A percentile compares a stretch with the other conserved stretches of the same genome.
Conservation (phyloP, 192 early-diverging fungal species). For the Powellomyces hirtus region DNA sequence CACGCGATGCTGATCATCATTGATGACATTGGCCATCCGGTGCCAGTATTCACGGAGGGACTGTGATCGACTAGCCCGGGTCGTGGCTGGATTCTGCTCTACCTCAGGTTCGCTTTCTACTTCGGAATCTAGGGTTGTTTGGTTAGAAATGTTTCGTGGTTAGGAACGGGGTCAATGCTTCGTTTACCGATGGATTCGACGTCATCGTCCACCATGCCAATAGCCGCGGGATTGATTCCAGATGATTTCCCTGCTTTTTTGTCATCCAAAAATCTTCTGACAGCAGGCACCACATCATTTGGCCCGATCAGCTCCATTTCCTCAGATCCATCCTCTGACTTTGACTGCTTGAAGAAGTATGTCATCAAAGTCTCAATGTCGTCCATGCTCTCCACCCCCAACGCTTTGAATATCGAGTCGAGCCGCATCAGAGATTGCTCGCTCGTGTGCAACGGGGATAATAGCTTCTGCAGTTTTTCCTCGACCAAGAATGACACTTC, state of each 20-base stretch:
- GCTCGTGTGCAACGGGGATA: conserved; percentile 47
- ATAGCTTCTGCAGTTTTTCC: conserved; percentile 57
- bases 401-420: conserved; percentile 58
- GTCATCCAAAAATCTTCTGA: conserved; percentile 46
- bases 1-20: conserved; percentile 48
- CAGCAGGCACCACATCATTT: conserved; percentile 45
- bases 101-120: not conserved
- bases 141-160: no score
- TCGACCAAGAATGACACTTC: conserved; percentile 59
- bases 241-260: conserved; percentile 6
- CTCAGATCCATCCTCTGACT: not conserved
- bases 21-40: conserved; percentile 45
- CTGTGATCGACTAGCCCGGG: not conserved
- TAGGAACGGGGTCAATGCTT: no score
- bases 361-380: conserved; percentile 49
- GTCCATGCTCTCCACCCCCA: conserved; percentile 51
- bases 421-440: conserved; percentile 57
- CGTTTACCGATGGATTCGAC: not conserved
- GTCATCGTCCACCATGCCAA: not conserved
- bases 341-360: conserved; percentile 35
- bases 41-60: conserved; percentile 47
- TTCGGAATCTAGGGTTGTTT: not conserved
- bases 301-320: conserved; percentile 42
- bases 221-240: not conserved
- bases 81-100: not conserved